Percentiles rank a stretch among this genome's conserved stretches.
Evolutionary conservation across 495 filamentous ascomycete species (phyloP).

Genomic region (Aspergillus steynii): DNA sequence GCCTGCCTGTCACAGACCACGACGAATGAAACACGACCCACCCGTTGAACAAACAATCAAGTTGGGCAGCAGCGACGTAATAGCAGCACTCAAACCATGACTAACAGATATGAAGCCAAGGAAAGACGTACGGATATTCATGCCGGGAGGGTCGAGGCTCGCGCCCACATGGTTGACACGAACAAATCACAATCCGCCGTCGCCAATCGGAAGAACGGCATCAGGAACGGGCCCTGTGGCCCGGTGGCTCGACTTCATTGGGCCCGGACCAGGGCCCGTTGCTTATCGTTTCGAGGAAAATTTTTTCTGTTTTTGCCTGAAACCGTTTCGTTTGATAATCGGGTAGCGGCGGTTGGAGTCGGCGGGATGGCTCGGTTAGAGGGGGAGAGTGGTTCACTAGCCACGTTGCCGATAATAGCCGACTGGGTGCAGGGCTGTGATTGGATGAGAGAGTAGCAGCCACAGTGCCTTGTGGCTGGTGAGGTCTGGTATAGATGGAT

Average conservation of each 20-base stretch:
- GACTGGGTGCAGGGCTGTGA: not conserved
- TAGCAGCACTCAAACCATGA: too few species aligned
- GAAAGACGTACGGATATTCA: not conserved
- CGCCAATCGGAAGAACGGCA: not conserved
- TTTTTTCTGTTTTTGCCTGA: constrained; percentile 1
- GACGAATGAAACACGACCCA: not conserved
- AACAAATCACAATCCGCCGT: not conserved
- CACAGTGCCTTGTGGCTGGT: constrained; percentile 6
- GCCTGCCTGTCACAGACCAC: not conserved
- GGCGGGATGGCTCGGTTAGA: not conserved
- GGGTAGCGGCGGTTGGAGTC: not conserved
- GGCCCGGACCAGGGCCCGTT: not conserved
- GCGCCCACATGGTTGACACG: not conserved
- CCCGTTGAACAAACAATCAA: not conserved
- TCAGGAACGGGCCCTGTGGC: not conserved
- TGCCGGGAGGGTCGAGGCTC: not conserved
- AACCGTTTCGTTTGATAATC: not conserved
- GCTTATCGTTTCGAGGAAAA: constrained; percentile 1
- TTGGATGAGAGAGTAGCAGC: not conserved
- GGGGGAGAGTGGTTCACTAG: not conserved
- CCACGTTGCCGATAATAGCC: not conserved
- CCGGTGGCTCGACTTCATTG: not conserved
- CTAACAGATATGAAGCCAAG: too few species aligned
- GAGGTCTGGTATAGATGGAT: not conserved
- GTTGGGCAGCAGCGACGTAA: not conserved